Evolutionary conservation across 1,284 basidiomycete species (phyloP).

Genomic region (Puccinia polysora): DNA sequence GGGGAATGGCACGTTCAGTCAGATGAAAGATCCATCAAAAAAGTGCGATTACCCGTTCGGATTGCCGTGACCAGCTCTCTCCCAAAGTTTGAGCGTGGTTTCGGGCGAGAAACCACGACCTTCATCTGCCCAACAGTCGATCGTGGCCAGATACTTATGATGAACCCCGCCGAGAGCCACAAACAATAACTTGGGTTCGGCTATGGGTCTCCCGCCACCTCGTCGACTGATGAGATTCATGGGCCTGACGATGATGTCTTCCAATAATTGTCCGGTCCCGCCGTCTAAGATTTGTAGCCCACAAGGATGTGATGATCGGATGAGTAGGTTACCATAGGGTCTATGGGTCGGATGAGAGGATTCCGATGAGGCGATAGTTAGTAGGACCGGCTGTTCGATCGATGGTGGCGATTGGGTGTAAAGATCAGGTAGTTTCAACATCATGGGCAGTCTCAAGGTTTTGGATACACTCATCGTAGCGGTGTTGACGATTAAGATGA

Average conservation of each 20-base stretch:
- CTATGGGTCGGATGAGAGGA: conserved; percentile 52
- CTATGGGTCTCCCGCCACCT: conserved; percentile 69
- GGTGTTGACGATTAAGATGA: conserved; percentile 71
- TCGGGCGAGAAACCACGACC: conserved; percentile 60
- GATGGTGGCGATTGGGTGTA: conserved; percentile 8
- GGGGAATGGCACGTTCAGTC: neutral
- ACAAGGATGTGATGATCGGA: conserved; percentile 90
- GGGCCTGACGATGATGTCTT: conserved; percentile 86
- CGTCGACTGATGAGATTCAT: conserved; percentile 83
- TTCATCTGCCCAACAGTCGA: conserved; percentile 67
- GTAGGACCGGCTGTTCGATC: neutral
- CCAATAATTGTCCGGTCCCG: conserved; percentile 65
- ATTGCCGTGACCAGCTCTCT: conserved; percentile 61
- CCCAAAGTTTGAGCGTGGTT: conserved; percentile 84
- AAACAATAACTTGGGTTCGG: conserved; percentile 70
- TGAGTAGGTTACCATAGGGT: conserved; percentile 65
- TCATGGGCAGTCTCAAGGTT: conserved; percentile 52
- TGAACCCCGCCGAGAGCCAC: conserved; percentile 54
- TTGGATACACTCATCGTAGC: conserved; percentile 68
- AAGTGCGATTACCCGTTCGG: conserved; percentile 46
- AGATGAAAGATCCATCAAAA: too few relatives aligned
- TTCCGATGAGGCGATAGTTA: conserved; percentile 66
- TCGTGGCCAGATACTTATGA: conserved; percentile 70
- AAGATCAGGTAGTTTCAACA: conserved; percentile 47
- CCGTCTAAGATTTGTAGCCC: conserved; percentile 87